phyloP scores from a whole-genome alignment of 495 filamentous ascomycete genomes.

The Amorphotheca resinae region DNA sequence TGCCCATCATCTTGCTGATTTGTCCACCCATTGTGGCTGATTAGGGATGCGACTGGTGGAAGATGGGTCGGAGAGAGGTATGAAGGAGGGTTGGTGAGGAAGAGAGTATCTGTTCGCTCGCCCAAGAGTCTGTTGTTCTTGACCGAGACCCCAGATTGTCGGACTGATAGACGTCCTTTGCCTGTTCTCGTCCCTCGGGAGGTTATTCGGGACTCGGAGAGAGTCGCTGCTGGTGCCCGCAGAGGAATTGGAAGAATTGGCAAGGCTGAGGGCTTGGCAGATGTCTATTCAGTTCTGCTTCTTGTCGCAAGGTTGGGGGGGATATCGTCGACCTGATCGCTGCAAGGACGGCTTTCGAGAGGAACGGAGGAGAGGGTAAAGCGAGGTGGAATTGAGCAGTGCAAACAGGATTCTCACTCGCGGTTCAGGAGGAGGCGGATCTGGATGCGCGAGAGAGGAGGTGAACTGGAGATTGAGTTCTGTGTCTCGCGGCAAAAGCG shows the following conservation, averaged over 20 bases:
- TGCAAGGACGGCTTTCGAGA: too few species aligned
- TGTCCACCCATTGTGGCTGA: constrained; percentile 54
- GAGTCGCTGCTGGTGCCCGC: too few species aligned
- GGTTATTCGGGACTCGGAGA: background rate
- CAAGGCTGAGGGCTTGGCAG: background rate
- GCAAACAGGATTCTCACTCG: too few species aligned
- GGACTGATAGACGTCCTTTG: too few species aligned
- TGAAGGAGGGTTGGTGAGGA: background rate
- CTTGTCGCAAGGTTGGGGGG: background rate
- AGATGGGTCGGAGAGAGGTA: background rate
- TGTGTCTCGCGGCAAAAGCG: too few species aligned
- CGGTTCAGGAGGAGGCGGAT: too few species aligned
- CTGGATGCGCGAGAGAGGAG: background rate
- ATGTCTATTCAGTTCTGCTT: background rate
- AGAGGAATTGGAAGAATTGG: background rate
- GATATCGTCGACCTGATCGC: too few species aligned
- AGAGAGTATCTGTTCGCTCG: background rate
- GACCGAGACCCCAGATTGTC: too few species aligned
- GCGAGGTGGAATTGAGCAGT: too few species aligned
- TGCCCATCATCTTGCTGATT: constrained; percentile 83
- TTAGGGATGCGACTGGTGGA: background rate
- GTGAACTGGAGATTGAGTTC: background rate
- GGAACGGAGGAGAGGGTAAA: too few species aligned
- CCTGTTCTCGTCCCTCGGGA: background rate
- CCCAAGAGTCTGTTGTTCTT: background rate